A percentile compares a stretch with the other conserved stretches of the same genome.
Conservation (phyloP, 768 basidiomycete genomes). For the Mycena rebaudengoi region DNA sequence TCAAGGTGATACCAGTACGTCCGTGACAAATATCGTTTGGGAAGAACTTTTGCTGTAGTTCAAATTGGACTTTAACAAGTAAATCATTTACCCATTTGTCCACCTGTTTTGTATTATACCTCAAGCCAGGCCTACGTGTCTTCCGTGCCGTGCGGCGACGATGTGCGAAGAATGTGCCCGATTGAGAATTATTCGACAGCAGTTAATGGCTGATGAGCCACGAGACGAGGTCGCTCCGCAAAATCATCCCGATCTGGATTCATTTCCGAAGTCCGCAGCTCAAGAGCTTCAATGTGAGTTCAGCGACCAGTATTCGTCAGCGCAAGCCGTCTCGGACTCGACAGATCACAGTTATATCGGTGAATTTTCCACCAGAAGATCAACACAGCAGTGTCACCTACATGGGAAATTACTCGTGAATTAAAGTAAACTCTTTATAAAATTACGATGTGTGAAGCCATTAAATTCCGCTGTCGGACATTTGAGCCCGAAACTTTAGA, state of each 20-base stretch:
- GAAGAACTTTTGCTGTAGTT: neutral
- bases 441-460: too few relatives aligned
- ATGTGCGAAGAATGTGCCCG: neutral
- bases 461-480: too few relatives aligned
- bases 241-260: constrained; percentile 10
- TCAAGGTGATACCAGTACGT: neutral
- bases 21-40: neutral
- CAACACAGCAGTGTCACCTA: neutral
- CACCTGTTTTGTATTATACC: neutral
- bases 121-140: neutral
- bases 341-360: constrained; percentile 13
- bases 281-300: neutral
- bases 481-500: too few relatives aligned
- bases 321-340: constrained; percentile 1
- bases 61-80: neutral
- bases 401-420: too few relatives aligned
- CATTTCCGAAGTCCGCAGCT: constrained; percentile 1
- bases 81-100: neutral
- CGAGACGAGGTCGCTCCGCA: constrained; percentile 6
- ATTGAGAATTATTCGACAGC: neutral
- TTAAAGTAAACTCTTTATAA: too few relatives aligned
- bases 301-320: neutral
- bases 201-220: neutral
- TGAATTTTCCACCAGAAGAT: neutral
- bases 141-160: neutral